A percentile compares a stretch with the other conserved stretches of the same genome.
These are phyloP conservation scores for Ophiostoma ulmi DNA, from an alignment of 2,329 filamentous ascomycete genomes.

Conservation along the genomic window DNA sequence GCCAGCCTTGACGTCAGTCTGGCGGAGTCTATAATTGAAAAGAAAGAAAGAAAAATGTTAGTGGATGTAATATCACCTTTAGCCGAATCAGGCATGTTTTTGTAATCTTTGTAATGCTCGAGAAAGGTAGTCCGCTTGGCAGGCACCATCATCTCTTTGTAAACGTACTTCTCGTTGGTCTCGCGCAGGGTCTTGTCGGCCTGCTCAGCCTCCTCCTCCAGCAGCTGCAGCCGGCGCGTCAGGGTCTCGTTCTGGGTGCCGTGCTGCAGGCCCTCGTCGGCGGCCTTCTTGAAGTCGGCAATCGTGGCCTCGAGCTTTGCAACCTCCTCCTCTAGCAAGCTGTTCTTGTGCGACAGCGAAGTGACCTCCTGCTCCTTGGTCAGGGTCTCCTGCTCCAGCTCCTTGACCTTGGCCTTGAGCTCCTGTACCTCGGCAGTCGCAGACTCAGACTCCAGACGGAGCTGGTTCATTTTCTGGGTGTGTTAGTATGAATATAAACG, in stretches of 20 bases:
- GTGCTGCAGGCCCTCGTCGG: slow-evolving; percentile 74
- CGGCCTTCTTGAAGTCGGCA: slow-evolving; percentile 81
- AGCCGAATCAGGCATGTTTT: slow-evolving; percentile 21
- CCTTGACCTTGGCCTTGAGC: slow-evolving; percentile 79
- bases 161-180: slow-evolving; percentile 92
- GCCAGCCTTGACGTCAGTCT: slow-evolving; percentile 98
- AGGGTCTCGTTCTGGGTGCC: slow-evolving; percentile 88
- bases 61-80: slow-evolving; percentile 21
- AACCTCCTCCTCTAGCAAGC: slow-evolving; percentile 79
- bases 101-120: slow-evolving; percentile 17
- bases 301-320: slow-evolving; percentile 84
- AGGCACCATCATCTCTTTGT: background rate
- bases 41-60: slow-evolving; percentile 20
- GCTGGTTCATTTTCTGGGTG: slow-evolving; percentile 81
- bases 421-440: slow-evolving; percentile 77
- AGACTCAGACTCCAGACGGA: slow-evolving; percentile 91
- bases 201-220: slow-evolving; percentile 97
- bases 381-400: slow-evolving; percentile 88
- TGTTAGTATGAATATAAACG: background rate
- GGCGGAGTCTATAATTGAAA: slow-evolving; percentile 67
- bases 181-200: slow-evolving; percentile 94
- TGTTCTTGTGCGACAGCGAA: slow-evolving; percentile 92
- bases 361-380: slow-evolving; percentile 98
- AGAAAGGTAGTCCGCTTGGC: slow-evolving; percentile 18
- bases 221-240: slow-evolving; percentile 84